Evolutionary conservation across 2,329 filamentous ascomycete species (phyloP).

Genomic region (Ceratocystis cacaofunesta): DNA sequence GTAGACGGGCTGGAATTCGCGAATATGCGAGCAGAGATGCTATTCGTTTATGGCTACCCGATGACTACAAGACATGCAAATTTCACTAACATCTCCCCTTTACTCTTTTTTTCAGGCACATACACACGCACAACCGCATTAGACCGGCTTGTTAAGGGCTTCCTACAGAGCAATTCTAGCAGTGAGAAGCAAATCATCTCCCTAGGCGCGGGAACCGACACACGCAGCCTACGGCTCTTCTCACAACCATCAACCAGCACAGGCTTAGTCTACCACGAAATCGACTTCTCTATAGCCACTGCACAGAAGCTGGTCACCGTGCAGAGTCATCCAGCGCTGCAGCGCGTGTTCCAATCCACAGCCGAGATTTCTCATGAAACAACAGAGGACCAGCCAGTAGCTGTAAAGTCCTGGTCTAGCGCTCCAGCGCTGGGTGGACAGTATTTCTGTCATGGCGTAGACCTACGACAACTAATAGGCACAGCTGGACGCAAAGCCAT

Average conservation of each 20-base stretch:
- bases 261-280: conserved; percentile 66
- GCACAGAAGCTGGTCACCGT: conserved; percentile 45
- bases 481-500: background rate
- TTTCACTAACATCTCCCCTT: background rate
- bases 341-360: conserved; percentile 27
- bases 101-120: conserved; percentile 46
- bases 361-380: background rate
- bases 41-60: background rate
- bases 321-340: conserved; percentile 32
- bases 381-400: conserved; percentile 19
- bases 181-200: conserved; percentile 64
- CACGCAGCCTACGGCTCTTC: conserved; percentile 65
- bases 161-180: conserved; percentile 37
- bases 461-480: conserved; percentile 47
- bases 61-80: no score
- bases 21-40: no score
- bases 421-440: conserved; percentile 27
- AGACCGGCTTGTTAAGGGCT: conserved; percentile 59
- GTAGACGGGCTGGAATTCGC: background rate
- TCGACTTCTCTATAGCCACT: conserved; percentile 74
- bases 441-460: conserved; percentile 49
- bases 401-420: background rate
- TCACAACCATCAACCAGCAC: conserved; percentile 25
- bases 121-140: conserved; percentile 78
- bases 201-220: conserved; percentile 86